These are phyloP conservation scores for Malassezia furfur DNA, from an alignment of 1,284 basidiomycete species.

Conservation along the genomic window DNA sequence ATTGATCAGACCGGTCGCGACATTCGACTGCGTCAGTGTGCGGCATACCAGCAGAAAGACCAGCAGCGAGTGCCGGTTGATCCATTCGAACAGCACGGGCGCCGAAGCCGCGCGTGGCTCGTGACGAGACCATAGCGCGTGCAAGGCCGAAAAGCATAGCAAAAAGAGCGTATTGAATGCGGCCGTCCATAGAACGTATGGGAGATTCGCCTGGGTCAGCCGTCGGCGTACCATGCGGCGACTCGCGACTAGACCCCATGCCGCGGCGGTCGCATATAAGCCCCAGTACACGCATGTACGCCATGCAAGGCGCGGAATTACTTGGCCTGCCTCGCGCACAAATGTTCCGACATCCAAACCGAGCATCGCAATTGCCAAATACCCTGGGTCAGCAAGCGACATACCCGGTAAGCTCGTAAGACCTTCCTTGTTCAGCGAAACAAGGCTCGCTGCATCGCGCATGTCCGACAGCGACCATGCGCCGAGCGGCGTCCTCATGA, in stretches of 20 bases:
- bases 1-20: conserved; percentile 77
- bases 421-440: conserved; percentile 87
- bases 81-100: conserved; percentile 59
- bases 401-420: conserved; percentile 66
- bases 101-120: neutral
- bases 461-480: conserved; percentile 24
- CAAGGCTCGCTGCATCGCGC: conserved; percentile 53
- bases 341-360: conserved; percentile 74
- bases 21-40: conserved; percentile 57
- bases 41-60: conserved; percentile 70
- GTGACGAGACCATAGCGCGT: conserved; percentile 48
- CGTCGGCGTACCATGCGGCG: conserved; percentile 19
- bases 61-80: conserved; percentile 70
- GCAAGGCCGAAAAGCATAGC: conserved; percentile 65
- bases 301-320: neutral
- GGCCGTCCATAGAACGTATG: conserved; percentile 79
- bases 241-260: conserved; percentile 18
- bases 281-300: neutral
- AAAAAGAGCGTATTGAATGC: conserved; percentile 84
- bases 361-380: conserved; percentile 77
- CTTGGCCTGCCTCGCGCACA: conserved; percentile 55
- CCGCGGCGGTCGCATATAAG: neutral
- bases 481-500: conserved; percentile 21
- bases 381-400: conserved; percentile 56
- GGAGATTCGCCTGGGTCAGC: conserved; percentile 55